Base-by-base conservation (phyloP, 305 asterid species). In the Rubia occidens region DNA sequence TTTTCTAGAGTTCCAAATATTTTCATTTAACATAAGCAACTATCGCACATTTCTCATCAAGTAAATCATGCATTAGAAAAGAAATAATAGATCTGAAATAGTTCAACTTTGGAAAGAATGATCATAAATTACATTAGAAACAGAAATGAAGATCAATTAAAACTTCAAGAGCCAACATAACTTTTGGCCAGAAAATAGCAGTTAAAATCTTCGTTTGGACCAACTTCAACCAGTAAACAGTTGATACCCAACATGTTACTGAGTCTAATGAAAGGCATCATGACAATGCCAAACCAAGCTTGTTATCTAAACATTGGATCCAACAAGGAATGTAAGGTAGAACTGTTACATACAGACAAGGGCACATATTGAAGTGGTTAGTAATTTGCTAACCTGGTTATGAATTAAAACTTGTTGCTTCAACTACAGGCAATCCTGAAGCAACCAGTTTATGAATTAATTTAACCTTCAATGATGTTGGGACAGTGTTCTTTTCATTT, bases 391-490 rank as follows among this genome's bases (percentile, higher is more conserved):
- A n/a, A n/a, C n/a, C n/a, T n/a, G n/a, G n/a, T n/a, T n/a, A n/a
- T n/a, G n/a, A n/a, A n/a, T n/a, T n/a, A 74, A 94, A 94, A 78
- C 99, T 89, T 60, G 99, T 94, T 56, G 93, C 97, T 80, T 94
- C 99, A 69, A 94, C 92, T 68, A 91, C 96, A 14, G 94, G 73
- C 76, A 94, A 82, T 64, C 99, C 99, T 66, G 86, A 78, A 32
- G 93, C 84, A 76, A 86, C 96, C 63, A 94, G 78, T 72, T 85
- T 91, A 56, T 68, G 86, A 70, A 94, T 85, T 82, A 94, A 77
- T 68, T 85, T 87, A 65, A 90, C 81, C 75, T 94, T 94, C 75
- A 94, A 87, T 0, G 85, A 66, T 64, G 97, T 83, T 24, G 99
- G 96, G 69, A 94, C 97, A 45, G 75, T 78, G 72, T 85, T 80